Evolutionary conservation across 2,329 filamentous ascomycete species (phyloP).

Genomic region (Coniella lustricola): DNA sequence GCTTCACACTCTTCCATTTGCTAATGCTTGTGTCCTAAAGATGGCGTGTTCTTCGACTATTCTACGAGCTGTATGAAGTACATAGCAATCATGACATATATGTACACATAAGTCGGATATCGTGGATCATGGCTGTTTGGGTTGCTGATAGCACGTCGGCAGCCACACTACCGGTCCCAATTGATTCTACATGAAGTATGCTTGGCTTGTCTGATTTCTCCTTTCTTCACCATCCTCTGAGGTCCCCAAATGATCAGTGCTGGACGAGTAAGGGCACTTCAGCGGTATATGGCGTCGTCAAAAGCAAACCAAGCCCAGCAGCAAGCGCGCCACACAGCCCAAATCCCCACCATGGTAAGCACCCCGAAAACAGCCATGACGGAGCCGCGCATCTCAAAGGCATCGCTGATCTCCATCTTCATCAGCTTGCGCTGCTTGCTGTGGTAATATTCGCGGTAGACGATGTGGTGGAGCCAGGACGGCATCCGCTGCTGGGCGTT

Average conservation of each 20-base stretch:
- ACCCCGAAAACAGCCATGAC: constrained; percentile 45
- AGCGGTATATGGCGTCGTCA: constrained; percentile 1
- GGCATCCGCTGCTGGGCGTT: constrained; percentile 26
- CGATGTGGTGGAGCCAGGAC: constrained; percentile 33
- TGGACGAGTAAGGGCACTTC: background rate
- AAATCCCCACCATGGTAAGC: constrained; percentile 24
- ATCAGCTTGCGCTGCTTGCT: constrained; percentile 54
- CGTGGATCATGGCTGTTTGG: too few relatives aligned
- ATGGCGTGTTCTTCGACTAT: too few relatives aligned
- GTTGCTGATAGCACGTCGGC: too few relatives aligned
- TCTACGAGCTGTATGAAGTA: too few relatives aligned
- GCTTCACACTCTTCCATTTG: too few relatives aligned
- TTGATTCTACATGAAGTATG: too few relatives aligned
- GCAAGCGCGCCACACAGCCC: constrained; percentile 23
- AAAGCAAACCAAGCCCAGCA: constrained; percentile 15
- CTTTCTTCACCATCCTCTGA: background rate
- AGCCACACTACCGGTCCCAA: too few relatives aligned
- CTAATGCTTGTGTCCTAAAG: too few relatives aligned
- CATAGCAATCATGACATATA: too few relatives aligned
- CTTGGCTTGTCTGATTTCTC: too few relatives aligned
- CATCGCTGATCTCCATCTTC: constrained; percentile 55
- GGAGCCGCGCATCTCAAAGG: constrained; percentile 50
- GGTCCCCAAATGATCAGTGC: too few relatives aligned
- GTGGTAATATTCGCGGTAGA: constrained; percentile 44
- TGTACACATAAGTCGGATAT: too few relatives aligned